Conservation (phyloP, 352 stramenopile genomes). For the Blastocystis sp. region DNA sequence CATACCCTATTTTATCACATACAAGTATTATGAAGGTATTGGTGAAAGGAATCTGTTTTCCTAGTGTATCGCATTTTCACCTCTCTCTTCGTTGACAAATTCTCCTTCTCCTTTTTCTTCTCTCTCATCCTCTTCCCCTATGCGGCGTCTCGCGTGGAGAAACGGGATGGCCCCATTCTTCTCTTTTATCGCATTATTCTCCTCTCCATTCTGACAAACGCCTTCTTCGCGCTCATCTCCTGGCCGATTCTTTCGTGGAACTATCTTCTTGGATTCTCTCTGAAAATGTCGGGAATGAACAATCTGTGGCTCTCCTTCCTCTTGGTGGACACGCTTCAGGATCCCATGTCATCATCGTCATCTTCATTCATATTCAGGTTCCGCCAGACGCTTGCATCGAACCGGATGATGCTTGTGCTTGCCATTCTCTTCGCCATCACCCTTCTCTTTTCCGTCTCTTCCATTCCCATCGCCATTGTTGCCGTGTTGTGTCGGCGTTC, state of each 20-base stretch:
- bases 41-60: background rate
- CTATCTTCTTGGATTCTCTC: background rate
- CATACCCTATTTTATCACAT: constrained; percentile 38
- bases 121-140: background rate
- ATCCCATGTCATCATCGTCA: background rate
- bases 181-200: constrained; percentile 3
- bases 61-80: constrained; percentile 44
- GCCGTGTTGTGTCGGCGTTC: background rate
- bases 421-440: background rate
- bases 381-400: background rate
- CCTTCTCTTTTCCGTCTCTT: constrained; percentile 20
- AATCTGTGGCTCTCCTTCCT: background rate
- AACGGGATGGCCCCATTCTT: constrained; percentile 4
- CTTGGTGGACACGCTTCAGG: background rate
- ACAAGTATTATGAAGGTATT: constrained; percentile 52
- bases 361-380: background rate
- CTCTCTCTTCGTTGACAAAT: background rate
- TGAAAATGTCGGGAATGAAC: constrained; percentile 2
- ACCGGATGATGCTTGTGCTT: background rate
- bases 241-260: background rate
- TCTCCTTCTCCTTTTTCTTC: background rate
- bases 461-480: background rate
- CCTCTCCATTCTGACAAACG: background rate
- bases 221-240: background rate
- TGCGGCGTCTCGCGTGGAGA: constrained; percentile 3